Evolutionary conservation across 352 stramenopile genomes (phyloP).

Genomic region (Phytophthora hybrid): DNA sequence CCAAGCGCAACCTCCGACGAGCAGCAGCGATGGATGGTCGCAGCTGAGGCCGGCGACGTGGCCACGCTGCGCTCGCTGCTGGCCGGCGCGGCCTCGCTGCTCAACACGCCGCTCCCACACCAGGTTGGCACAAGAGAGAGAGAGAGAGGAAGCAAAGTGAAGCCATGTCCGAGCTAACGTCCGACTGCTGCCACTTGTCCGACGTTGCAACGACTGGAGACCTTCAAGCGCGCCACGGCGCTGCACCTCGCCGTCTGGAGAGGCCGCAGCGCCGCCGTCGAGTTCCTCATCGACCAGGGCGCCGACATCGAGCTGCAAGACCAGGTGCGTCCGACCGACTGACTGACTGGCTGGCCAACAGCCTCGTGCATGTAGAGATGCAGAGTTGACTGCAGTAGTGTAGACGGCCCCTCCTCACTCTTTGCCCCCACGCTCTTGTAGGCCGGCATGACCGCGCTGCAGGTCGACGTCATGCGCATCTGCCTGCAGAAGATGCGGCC

Average conservation of each 20-base stretch:
- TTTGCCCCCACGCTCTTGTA: neutral
- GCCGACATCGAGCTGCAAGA: constrained; percentile 48
- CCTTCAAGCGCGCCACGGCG: constrained; percentile 37
- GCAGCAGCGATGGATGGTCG: too few relatives aligned
- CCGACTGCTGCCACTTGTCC: neutral
- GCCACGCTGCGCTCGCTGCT: too few relatives aligned
- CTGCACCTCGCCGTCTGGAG: constrained; percentile 51
- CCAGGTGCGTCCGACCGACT: constrained; percentile 11
- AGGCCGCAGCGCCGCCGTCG: constrained; percentile 30
- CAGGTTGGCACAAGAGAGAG: too few relatives aligned
- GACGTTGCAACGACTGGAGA: constrained; percentile 36
- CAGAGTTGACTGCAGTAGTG: too few relatives aligned
- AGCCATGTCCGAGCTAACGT: too few relatives aligned
- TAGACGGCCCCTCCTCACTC: neutral
- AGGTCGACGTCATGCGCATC: constrained; percentile 55
- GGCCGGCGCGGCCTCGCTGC: too few relatives aligned
- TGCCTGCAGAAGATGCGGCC: constrained; percentile 58
- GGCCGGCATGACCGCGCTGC: constrained; percentile 52
- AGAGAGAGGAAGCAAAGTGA: too few relatives aligned
- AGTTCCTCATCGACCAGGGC: constrained; percentile 41
- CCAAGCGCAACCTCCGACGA: too few relatives aligned
- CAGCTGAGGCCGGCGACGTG: too few relatives aligned
- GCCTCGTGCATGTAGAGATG: too few relatives aligned
- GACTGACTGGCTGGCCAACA: neutral
- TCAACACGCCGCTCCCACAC: too few relatives aligned